phyloP scores from a whole-genome alignment of 257 asterid species.

The Solanum lycopersicoides region DNA sequence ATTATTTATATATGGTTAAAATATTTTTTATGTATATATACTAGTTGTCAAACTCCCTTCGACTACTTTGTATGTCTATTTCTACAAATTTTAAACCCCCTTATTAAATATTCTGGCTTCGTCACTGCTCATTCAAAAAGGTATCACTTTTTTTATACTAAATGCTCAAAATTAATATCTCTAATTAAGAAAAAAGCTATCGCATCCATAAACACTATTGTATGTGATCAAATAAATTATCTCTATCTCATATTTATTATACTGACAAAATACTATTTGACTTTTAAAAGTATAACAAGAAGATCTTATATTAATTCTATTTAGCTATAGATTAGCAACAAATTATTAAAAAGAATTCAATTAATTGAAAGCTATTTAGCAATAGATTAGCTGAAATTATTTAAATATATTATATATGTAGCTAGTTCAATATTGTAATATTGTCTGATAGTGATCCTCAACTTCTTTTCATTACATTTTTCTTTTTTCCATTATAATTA shows the following conservation, averaged over 20 bases:
- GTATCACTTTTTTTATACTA: too few relatives aligned
- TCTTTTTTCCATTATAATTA: neutral
- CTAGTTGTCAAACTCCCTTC: too few relatives aligned
- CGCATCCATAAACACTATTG: neutral
- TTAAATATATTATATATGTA: too few relatives aligned
- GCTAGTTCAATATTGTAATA: neutral
- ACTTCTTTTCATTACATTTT: neutral
- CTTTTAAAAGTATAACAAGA: neutral
- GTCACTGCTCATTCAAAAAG: too few relatives aligned
- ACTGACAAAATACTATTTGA: neutral
- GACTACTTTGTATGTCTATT: too few relatives aligned
- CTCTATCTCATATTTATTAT: neutral
- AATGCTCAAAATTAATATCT: neutral
- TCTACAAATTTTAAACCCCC: too few relatives aligned
- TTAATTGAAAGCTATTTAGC: neutral
- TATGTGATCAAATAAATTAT: neutral
- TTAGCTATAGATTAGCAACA: neutral
- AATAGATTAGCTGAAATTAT: too few relatives aligned
- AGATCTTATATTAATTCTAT: neutral
- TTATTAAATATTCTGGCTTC: too few relatives aligned
- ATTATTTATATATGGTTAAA: too few relatives aligned
- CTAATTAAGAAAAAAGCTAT: fast-evolving
- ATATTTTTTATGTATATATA: too few relatives aligned
- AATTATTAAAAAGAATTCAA: too few relatives aligned
- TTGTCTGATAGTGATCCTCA: neutral